These are phyloP conservation scores for Thuidium tamariscinum DNA, from an alignment of 225 moss, liverwort and hornwort genomes.

Conservation along the genomic window DNA sequence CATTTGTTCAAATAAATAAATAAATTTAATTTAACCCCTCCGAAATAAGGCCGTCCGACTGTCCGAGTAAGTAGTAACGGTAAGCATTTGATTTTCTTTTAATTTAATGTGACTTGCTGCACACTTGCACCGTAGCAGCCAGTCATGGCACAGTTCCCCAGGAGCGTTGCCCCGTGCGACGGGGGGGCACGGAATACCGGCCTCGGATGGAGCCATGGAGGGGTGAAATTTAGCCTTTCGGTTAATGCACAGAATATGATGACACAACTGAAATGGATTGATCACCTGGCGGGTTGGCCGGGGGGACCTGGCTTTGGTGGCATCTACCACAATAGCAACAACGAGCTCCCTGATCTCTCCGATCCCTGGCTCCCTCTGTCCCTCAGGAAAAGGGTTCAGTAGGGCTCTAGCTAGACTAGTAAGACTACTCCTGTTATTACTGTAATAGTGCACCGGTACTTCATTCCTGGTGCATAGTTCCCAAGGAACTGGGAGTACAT, in stretches of 20 bases:
- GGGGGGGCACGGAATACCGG: neutral
- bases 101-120: neutral
- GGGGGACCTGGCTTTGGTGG: neutral
- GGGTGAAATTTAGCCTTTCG: neutral
- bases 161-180: neutral
- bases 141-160: conserved; percentile 10
- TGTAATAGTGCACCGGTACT: neutral
- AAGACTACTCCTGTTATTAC: neutral
- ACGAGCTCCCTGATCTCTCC: neutral
- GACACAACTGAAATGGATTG: neutral
- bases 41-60: neutral
- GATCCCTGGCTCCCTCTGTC: too few relatives aligned
- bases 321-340: neutral
- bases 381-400: neutral
- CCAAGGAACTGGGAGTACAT: neutral
- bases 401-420: neutral
- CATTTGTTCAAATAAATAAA: too few relatives aligned
- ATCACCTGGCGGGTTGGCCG: neutral
- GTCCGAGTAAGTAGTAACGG: conserved; percentile 11
- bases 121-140: conserved; percentile 10
- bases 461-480: conserved; percentile 3
- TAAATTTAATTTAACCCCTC: conserved; percentile 1
- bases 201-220: neutral
- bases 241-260: neutral
- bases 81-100: neutral